Evolutionary conservation across 108 stramenopile genomes (phyloP).

Genomic region (Chaetoceros muelleri): DNA sequence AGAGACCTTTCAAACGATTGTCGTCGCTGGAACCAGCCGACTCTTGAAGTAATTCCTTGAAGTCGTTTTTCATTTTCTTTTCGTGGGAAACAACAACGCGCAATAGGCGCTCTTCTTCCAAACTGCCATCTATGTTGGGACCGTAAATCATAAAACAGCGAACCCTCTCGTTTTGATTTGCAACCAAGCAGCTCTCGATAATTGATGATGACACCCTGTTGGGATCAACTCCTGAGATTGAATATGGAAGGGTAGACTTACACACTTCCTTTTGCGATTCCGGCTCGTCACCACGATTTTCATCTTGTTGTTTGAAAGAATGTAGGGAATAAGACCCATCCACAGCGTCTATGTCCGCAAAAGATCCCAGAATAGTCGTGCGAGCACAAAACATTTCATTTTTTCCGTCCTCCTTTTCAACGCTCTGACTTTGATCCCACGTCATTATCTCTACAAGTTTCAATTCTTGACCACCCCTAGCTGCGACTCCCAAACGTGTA

Average conservation of each 20-base stretch:
- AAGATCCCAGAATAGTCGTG: not conserved
- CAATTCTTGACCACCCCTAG: not conserved
- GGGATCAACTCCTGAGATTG: not conserved
- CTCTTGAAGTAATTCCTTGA: not conserved
- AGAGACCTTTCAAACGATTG: not conserved
- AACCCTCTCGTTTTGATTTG: not conserved
- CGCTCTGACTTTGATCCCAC: not conserved
- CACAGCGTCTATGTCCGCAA: not conserved
- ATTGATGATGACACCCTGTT: not conserved
- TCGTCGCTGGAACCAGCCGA: not conserved
- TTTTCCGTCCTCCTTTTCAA: too few species aligned
- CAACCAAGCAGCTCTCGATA: not conserved
- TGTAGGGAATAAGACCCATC: not conserved
- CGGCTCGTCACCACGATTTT: not conserved
- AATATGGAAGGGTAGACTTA: not conserved
- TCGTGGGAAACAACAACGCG: not conserved
- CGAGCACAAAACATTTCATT: not conserved
- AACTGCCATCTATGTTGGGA: not conserved
- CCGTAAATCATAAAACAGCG: not conserved
- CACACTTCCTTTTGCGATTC: not conserved
- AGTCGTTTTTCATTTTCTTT: not conserved
- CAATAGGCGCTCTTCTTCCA: not conserved
- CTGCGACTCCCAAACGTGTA: not conserved
- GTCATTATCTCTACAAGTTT: not conserved
- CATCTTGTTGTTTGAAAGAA: too few species aligned